Evolutionary conservation across 2,329 filamentous ascomycete species (phyloP), one percentile per base, ranked within the genome.

Genomic region (Seiridium cupressi): DNA sequence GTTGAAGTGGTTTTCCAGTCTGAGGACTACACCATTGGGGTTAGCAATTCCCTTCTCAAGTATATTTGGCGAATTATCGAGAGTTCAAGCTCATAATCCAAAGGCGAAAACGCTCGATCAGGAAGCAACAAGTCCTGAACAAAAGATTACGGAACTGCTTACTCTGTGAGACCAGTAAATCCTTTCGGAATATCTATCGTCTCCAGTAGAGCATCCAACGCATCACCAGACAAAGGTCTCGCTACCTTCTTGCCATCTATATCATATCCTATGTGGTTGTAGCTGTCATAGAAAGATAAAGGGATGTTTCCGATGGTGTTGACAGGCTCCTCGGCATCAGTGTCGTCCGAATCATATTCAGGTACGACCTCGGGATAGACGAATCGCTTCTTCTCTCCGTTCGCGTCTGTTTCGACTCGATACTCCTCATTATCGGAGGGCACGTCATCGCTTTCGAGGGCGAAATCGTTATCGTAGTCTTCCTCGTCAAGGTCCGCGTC

Each of bases 161-260:
- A 26, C 18, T 99, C 95, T 7, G 93, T 97, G 65, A 98, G 81
- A 60, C 94, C 95, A 58, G 95, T 99, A 93, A 93, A 99, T 65
- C 94, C 95, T 81, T 97, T 93, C 11, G 95, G 95, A 42, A 99
- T 82, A 71, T 99, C 95, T 69, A 99, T 99, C 76, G 91, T 97
- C 70, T 99, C 94, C 8, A 99, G 82, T 48, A 99, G 83, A 10
- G 93, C 92, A 80, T 99, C 95, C 38, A 99, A 80, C 42, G 95
- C 95, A 73, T 97, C 90, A 57, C 94, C 94, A 67, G 93, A 94
- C 3, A 96, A 95, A 5, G 95, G 95, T 57, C 95, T 90, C 88
- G 97, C 91, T 65, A 99, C 97, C 76, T 91, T 96, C 84, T 96
- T 97, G 75, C 95, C 95, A 75, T 99, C 96, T 79, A 99, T 98